Conservation (phyloP, 176 grass and related monocot species). For the Carex parvula region DNA sequence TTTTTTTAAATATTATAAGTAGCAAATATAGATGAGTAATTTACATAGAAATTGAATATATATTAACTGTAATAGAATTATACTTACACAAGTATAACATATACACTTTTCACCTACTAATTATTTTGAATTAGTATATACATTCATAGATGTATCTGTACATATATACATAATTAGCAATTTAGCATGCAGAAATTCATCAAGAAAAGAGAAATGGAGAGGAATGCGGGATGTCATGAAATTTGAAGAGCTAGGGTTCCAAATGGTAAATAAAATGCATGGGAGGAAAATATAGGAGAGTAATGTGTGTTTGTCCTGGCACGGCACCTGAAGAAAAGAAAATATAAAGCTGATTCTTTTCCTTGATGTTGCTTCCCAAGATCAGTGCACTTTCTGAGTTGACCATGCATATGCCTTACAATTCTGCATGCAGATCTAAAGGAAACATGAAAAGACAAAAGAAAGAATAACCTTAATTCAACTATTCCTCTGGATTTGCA, state of each 20-base stretch:
- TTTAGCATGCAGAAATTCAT: background rate
- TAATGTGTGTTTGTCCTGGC: background rate
- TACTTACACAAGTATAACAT: background rate
- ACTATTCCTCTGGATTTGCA: background rate
- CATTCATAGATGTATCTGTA: too few relatives aligned
- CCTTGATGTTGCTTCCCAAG: constrained; percentile 17
- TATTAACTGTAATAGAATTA: background rate
- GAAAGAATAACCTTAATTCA: background rate
- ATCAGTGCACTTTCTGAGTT: constrained; percentile 17
- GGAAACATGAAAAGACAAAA: background rate
- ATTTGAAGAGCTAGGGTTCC: background rate
- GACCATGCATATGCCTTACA: constrained; percentile 22
- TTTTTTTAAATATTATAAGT: background rate
- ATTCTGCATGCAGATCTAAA: background rate
- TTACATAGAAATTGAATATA: background rate
- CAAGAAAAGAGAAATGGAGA: background rate
- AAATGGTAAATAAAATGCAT: constrained; percentile 12
- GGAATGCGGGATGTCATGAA: background rate
- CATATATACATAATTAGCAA: too few relatives aligned
- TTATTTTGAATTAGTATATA: too few relatives aligned
- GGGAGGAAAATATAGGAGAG: constrained; percentile 6
- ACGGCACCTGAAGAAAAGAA: background rate
- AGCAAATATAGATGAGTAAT: background rate
- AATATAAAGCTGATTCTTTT: constrained; percentile 12
- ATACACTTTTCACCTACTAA: background rate